Evolutionary conservation across 2,329 filamentous ascomycete species (phyloP).

Genomic region (Trichoderma brevicompactum): DNA sequence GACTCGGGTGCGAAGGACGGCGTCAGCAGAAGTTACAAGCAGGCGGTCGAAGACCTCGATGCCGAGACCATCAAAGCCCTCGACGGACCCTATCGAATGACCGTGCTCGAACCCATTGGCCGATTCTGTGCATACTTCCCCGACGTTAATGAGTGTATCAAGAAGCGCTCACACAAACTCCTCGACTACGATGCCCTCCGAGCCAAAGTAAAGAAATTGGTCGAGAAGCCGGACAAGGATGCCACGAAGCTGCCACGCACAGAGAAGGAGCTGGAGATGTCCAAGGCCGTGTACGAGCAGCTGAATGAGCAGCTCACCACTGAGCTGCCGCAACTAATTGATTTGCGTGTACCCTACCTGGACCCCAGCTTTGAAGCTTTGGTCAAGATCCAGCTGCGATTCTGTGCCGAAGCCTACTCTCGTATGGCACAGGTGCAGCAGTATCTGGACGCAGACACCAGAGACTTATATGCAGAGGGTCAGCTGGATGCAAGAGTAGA

Average conservation of each 20-base stretch:
- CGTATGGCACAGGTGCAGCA: constrained; percentile 99
- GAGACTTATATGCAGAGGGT: constrained; percentile 93
- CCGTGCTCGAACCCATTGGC: constrained; percentile 92
- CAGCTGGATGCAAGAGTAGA: constrained; percentile 91
- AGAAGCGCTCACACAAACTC: constrained; percentile 97
- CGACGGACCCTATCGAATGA: constrained; percentile 92
- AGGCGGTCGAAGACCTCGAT: constrained; percentile 96
- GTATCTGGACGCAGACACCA: constrained; percentile 91
- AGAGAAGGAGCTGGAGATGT: constrained; percentile 95
- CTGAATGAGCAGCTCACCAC: constrained; percentile 94
- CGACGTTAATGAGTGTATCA: constrained; percentile 99
- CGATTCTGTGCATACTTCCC: constrained; percentile 98
- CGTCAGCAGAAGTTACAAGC: constrained; percentile 95
- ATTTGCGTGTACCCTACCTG: constrained; percentile 93
- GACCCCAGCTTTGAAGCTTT: constrained; percentile 97
- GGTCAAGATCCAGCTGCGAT: constrained; percentile 96
- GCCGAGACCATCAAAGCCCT: constrained; percentile 98
- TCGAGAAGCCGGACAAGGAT: constrained; percentile 98
- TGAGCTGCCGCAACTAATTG: constrained; percentile 93
- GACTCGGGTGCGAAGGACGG: constrained; percentile 94
- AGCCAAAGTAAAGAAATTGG: constrained; percentile 93
- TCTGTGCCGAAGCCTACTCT: constrained; percentile 96
- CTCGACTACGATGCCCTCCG: constrained; percentile 97
- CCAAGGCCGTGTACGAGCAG: constrained; percentile 90
- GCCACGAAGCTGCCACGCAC: constrained; percentile 93